Evolutionary conservation across 176 grass and related monocot species (phyloP), one percentile per base, ranked within the genome.

Genomic region (Lolium rigidum): DNA sequence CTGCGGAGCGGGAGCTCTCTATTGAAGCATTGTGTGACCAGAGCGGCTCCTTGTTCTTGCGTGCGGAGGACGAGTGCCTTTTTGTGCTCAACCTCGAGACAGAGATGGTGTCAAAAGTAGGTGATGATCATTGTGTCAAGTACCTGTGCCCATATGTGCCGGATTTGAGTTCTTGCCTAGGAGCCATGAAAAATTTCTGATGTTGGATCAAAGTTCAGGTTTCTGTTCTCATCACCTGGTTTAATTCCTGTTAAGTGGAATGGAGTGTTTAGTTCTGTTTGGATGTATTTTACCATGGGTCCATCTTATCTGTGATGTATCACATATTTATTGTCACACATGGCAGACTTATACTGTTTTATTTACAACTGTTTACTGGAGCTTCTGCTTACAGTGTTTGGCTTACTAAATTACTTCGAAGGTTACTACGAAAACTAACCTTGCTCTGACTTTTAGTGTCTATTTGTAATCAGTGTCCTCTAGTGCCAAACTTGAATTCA

Each of bases 11-110:
- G 77, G 4, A 7, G 37, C 74, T 85, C 31, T 85, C 48, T 18
- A 39, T 85, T 43, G n/a, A 5, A 65, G 83, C 73, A 65, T 56
- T 18, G 50, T 85, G 83, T 1, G 74, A 78, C 48, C 64, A 77
- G 31, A 77, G 83, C 9, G 9, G 73, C 48, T 77, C 61, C 48
- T 85, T 85, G 74, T 78, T 85, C 48, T 20, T 85, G 31, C 60
- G 14, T 14, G 73, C 51, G 38, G 28, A 43, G 48, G 83, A 47
- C 4, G 74, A 68, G 20, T 74, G 74, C 31, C 47, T 85, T 38
- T 78, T 85, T 16, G 6, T 56, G 31, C 61, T 85, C 48, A 85
- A 85, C 31, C 13, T 78, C 0, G 35, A 50, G 62, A 67, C 14
- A 1, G 16, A 55, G 73, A 55, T 0, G 47, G 38, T 56, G 10